A percentile compares a stretch with the other conserved stretches of the same genome.
phyloP scores from a whole-genome alignment of 768 basidiomycete genomes.

The Porpolomopsis calyptriformis region DNA sequence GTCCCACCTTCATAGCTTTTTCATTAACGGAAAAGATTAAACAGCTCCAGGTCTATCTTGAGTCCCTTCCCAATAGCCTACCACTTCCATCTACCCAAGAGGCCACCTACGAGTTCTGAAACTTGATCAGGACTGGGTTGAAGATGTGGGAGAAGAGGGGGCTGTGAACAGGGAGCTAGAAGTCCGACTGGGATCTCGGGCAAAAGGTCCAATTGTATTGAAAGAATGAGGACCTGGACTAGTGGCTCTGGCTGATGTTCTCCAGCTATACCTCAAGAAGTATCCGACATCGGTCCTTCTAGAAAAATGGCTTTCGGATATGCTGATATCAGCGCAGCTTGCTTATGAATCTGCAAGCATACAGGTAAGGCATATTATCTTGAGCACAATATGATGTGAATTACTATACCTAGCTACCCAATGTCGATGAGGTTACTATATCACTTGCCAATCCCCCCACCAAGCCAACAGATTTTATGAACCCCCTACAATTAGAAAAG shows the following conservation, averaged over 20 bases:
- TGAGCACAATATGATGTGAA: neutral
- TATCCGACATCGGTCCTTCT: neutral
- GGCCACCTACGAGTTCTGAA: neutral
- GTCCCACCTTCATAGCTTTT: neutral
- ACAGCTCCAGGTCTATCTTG: slow-evolving; percentile 5
- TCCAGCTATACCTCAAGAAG: slow-evolving; percentile 1
- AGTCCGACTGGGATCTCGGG: neutral
- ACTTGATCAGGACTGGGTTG: slow-evolving; percentile 1
- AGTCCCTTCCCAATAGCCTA: neutral
- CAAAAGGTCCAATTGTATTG: neutral
- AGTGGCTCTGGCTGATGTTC: slow-evolving; percentile 4
- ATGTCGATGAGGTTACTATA: neutral
- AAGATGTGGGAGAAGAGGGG: slow-evolving; percentile 1
- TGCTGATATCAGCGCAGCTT: neutral
- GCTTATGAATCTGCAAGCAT: neutral
- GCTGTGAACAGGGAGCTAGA: neutral
- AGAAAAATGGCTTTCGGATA: neutral
- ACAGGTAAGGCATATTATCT: slow-evolving; percentile 1
- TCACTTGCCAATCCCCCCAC: neutral
- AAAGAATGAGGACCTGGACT: neutral
- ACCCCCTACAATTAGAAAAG: neutral
- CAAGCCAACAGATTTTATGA: too few relatives aligned
- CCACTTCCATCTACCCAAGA: neutral
- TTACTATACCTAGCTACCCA: neutral
- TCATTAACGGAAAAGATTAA: neutral